Base-by-base conservation (phyloP, 2,329 filamentous ascomycete genomes). In the Aotearoamyces nothofagi region DNA sequence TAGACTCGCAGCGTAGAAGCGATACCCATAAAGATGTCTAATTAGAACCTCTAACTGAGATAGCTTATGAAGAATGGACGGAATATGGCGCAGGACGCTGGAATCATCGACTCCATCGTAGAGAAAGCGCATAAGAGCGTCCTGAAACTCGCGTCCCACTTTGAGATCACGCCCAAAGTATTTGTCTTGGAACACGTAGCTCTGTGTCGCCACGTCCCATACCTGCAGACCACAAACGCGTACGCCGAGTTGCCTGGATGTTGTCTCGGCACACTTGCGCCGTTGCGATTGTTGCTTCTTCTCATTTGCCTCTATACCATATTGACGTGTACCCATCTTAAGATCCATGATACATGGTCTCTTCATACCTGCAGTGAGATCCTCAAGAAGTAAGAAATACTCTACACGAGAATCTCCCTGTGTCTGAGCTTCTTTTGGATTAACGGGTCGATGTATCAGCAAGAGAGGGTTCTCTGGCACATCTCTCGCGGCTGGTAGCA, bases 291-390 rank as follows among this genome's bases (percentile, higher is more conserved):
- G 75, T 46, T 86, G 81, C 53, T 98, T 98, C 60, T 92, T 92
- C 24, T 83, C 74, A 30, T 69, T 75, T 2, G 90, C 90, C 41
- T 96, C 86, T 9, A 96, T 73, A 5, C 90, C 90, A 50, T 94
- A 96, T 49, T 98, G 90, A 2, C 90, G 76, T 5, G 90, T 98
- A 12, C 90, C 90, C 90, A 98, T 98, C 51, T 98, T 98, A 37
- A 98, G 62, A 49, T 98, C 90, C 53, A 98, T 78, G 34, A 98
- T 92, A 54, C 90, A 96, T 4, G 90, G 90, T 28, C 80, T 75
- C 49, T 83, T 86, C 90, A 98, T 96, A 17, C 87, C 87, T 2
- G 87, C 81, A 1, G 90, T 98, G 26, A 98, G 66, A 50, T 98
- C 90, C 53, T 98, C 90, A 7, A 98, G 60, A 1, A 98, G 63